Percentiles rank a stretch among this genome's conserved stretches.
Conservation (phyloP, 139 green algal species). For the Marvania coccoides region DNA sequence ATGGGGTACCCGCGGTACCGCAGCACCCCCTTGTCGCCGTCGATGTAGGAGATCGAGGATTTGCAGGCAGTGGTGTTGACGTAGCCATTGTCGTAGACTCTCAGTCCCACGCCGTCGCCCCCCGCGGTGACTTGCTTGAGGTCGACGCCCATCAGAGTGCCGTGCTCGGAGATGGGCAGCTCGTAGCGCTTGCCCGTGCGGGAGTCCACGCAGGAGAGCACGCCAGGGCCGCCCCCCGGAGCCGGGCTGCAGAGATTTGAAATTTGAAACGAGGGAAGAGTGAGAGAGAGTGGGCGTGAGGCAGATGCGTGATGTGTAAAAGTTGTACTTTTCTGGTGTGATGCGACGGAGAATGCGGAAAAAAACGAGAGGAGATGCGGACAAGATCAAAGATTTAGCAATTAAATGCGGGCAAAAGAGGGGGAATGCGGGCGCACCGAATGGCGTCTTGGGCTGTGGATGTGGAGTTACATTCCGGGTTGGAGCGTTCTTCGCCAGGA, state of each 20-base stretch:
- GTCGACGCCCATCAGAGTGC: constrained; percentile 72
- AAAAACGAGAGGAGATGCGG: too few relatives aligned
- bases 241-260: neutral
- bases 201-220: constrained; percentile 73
- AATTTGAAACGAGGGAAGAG: too few relatives aligned
- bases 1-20: constrained; percentile 94
- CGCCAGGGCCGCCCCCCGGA: constrained; percentile 58
- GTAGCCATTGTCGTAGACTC: constrained; percentile 85
- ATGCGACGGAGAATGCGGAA: too few relatives aligned
- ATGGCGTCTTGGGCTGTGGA: too few relatives aligned
- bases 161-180: constrained; percentile 74
- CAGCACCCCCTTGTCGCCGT: constrained; percentile 92
- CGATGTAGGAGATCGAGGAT: constrained; percentile 90
- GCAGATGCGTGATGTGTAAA: neutral
- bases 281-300: neutral
- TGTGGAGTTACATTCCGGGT: too few relatives aligned
- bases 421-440: too few relatives aligned
- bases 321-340: too few relatives aligned
- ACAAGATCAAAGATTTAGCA: too few relatives aligned
- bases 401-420: too few relatives aligned
- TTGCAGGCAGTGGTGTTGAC: constrained; percentile 89
- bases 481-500: too few relatives aligned
- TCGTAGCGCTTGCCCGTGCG: constrained; percentile 87
- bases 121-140: constrained; percentile 89
- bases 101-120: constrained; percentile 77